Conservation (phyloP, 306 rosid species). For the Amphicarpaea edgeworthii region DNA sequence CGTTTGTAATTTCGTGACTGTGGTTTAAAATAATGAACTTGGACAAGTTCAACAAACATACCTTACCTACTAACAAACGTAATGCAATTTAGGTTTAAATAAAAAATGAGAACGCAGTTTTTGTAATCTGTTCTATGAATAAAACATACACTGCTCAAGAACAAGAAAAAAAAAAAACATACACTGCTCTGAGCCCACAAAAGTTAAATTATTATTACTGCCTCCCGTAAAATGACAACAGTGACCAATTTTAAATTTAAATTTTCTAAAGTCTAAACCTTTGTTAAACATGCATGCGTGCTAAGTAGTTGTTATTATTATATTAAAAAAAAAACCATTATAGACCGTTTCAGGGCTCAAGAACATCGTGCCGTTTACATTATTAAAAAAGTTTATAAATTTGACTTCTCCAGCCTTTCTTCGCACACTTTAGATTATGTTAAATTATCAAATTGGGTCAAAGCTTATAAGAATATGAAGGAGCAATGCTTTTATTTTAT, state of each 20-base stretch:
- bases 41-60: background rate
- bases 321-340: background rate
- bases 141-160: background rate
- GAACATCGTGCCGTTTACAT: conserved; percentile 15
- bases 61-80: background rate
- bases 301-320: background rate
- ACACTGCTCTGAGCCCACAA: background rate
- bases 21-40: background rate
- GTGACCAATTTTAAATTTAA: background rate
- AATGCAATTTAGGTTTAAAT: background rate
- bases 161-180: background rate
- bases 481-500: background rate
- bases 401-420: background rate
- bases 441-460: background rate
- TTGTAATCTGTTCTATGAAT: background rate
- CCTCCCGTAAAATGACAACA: background rate
- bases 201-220: background rate
- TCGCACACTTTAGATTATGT: background rate
- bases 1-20: too few relatives aligned
- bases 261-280: too few relatives aligned
- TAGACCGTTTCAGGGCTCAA: conserved; percentile 38
- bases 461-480: background rate
- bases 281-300: conserved; percentile 30
- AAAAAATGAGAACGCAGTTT: background rate
- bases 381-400: background rate